A percentile compares a stretch with the other conserved stretches of the same genome.
These are phyloP conservation scores for Globisporangium acanthophoron DNA, from an alignment of 352 stramenopile genomes.

Conservation along the genomic window DNA sequence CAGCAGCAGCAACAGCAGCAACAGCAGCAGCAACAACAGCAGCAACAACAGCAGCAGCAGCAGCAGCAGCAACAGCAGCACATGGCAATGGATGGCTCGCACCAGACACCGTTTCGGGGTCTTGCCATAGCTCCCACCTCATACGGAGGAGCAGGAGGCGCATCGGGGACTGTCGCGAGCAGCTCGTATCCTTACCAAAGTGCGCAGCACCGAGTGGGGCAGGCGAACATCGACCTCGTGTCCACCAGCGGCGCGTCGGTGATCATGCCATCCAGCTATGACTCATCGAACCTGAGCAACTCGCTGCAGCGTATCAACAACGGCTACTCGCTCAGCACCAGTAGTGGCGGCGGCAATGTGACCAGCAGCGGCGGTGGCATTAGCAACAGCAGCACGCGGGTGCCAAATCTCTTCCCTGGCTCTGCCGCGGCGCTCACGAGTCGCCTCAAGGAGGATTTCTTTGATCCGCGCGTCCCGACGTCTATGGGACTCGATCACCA, in stretches of 20 bases:
- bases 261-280: constrained; percentile 15
- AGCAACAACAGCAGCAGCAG: constrained; percentile 26
- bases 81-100: constrained; percentile 8
- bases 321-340: constrained; percentile 8
- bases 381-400: not conserved
- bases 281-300: constrained; percentile 1
- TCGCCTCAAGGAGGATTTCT: constrained; percentile 11
- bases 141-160: not conserved
- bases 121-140: constrained; percentile 1
- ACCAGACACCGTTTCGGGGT: constrained; percentile 9
- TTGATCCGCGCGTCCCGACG: constrained; percentile 10
- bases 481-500: constrained; percentile 8
- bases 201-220: not conserved
- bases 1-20: too few species aligned
- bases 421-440: constrained; percentile 10
- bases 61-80: constrained; percentile 6
- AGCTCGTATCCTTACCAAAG: not conserved
- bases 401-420: constrained; percentile 13
- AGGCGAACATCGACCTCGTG: constrained; percentile 11
- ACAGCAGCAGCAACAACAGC: constrained; percentile 21
- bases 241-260: constrained; percentile 3
- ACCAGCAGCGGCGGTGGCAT: not conserved
- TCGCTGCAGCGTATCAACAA: constrained; percentile 16
- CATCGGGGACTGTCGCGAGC: not conserved
- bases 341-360: not conserved